Evolutionary conservation across 2,329 filamentous ascomycete species (phyloP).

Genomic region (Coniochaeta ligniaria): DNA sequence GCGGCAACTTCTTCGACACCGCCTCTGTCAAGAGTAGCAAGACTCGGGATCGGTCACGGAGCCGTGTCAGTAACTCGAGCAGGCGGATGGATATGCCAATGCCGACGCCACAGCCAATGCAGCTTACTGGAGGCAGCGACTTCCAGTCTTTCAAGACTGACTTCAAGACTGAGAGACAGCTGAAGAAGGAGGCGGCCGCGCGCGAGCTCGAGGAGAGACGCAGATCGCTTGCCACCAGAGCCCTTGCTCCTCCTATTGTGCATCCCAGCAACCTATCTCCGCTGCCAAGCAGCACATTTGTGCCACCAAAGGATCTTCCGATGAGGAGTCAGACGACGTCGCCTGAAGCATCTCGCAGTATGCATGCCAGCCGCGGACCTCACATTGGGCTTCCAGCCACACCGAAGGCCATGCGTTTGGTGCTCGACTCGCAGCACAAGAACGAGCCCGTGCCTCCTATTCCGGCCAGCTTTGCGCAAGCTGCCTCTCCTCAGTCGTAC

Average conservation of each 20-base stretch:
- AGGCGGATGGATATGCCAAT: neutral
- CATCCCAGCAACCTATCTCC: conserved; percentile 55
- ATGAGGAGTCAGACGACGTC: conserved; percentile 61
- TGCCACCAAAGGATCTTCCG: conserved; percentile 32
- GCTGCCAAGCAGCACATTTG: conserved; percentile 25
- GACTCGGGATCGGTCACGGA: conserved; percentile 17
- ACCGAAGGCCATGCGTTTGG: conserved; percentile 81
- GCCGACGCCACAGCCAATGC: conserved; percentile 26
- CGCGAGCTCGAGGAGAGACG: conserved; percentile 84
- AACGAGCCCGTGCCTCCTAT: conserved; percentile 48
- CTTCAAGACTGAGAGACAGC: conserved; percentile 54
- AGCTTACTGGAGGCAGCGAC: conserved; percentile 43
- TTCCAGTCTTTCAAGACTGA: conserved; percentile 51
- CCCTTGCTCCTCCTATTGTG: conserved; percentile 72
- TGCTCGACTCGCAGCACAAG: conserved; percentile 53
- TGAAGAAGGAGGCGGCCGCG: conserved; percentile 68
- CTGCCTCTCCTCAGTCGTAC: conserved; percentile 30
- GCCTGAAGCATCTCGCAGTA: conserved; percentile 41
- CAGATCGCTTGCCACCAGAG: conserved; percentile 72
- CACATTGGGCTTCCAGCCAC: conserved; percentile 81
- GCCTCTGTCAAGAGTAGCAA: conserved; percentile 3
- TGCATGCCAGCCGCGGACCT: conserved; percentile 38
- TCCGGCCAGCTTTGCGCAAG: conserved; percentile 37
- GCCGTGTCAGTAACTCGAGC: conserved; percentile 10
- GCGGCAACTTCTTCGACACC: neutral